Conservation (phyloP, 78 protist species). For the Corallochytrium limacisporum region DNA sequence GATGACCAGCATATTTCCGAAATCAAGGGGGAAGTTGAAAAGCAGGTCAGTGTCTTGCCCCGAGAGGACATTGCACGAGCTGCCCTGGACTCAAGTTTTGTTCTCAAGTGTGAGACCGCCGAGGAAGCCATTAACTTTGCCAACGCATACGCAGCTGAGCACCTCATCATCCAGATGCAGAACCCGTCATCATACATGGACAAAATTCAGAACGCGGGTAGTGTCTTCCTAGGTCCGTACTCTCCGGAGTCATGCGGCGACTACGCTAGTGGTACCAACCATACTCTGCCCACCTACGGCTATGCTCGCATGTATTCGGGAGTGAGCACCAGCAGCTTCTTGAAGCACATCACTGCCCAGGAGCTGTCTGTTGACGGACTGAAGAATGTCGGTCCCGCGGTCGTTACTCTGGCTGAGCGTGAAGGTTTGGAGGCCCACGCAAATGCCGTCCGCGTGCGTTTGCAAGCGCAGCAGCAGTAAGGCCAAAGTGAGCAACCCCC, state of each 20-base stretch:
- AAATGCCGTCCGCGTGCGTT: slow-evolving; percentile 13
- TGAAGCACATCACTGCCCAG: slow-evolving; percentile 23
- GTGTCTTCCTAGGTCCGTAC: slow-evolving; percentile 42
- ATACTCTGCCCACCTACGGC: slow-evolving; percentile 68
- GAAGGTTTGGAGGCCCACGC: slow-evolving; percentile 15
- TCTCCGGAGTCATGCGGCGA: slow-evolving; percentile 66
- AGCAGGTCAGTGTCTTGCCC: slow-evolving; percentile 19
- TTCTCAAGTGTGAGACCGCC: background rate
- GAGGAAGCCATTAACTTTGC: slow-evolving; percentile 31
- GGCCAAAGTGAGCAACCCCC: too few relatives aligned
- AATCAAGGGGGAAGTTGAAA: slow-evolving; percentile 12
- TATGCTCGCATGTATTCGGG: slow-evolving; percentile 50
- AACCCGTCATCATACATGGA: background rate
- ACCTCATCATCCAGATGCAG: slow-evolving; percentile 30
- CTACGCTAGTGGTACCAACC: slow-evolving; percentile 70
- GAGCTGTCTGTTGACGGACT: slow-evolving; percentile 6
- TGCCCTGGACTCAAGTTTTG: slow-evolving; percentile 2
- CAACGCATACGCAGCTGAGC: slow-evolving; percentile 57
- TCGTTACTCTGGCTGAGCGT: background rate
- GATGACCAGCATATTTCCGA: background rate
- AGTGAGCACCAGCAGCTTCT: slow-evolving; percentile 37
- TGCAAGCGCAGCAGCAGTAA: too few relatives aligned
- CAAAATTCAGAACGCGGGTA: slow-evolving; percentile 31
- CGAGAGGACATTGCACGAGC: slow-evolving; percentile 20
- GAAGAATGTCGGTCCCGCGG: slow-evolving; percentile 3